Percentiles rank a stretch among this genome's conserved stretches.
Conservation (phyloP, 1,284 basidiomycete species). For the Tilletiopsis washingtonensis region DNA sequence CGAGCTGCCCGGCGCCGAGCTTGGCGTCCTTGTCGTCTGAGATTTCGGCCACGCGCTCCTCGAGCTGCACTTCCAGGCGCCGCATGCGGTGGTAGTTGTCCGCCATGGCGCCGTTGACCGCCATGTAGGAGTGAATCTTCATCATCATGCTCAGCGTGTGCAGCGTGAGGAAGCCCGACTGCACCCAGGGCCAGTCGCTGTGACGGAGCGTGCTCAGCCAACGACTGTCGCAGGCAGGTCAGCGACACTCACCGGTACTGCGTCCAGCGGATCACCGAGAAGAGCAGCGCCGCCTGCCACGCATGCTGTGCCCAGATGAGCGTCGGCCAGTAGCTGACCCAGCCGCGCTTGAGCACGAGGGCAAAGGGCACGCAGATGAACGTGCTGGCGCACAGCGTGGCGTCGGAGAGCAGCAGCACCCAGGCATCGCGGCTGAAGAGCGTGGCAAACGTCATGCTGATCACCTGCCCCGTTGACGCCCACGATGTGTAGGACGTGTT, state of each 20-base stretch:
- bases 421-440: constrained; percentile 81
- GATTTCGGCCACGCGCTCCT: constrained; percentile 30
- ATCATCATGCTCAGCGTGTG: constrained; percentile 84
- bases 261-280: constrained; percentile 38
- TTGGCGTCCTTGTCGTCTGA: constrained; percentile 4
- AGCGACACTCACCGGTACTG: constrained; percentile 15
- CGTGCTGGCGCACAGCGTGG: constrained; percentile 67
- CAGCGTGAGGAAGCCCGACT: constrained; percentile 89
- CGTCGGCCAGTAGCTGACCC: constrained; percentile 53
- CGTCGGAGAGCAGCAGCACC: constrained; percentile 76
- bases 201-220: not conserved
- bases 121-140: constrained; percentile 93
- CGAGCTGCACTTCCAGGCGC: constrained; percentile 25
- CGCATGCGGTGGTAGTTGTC: constrained; percentile 26
- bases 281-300: constrained; percentile 31
- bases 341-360: constrained; percentile 21
- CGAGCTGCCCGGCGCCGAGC: constrained; percentile 1
- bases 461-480: constrained; percentile 59
- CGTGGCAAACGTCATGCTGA: constrained; percentile 70
- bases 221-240: not conserved
- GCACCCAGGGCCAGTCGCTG: constrained; percentile 94
- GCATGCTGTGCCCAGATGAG: constrained; percentile 26
- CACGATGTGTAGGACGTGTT: constrained; percentile 37
- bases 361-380: constrained; percentile 70
- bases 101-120: constrained; percentile 77